These are phyloP conservation scores for Avicennia marina DNA, from an alignment of 257 asterid species.

Conservation along the genomic window DNA sequence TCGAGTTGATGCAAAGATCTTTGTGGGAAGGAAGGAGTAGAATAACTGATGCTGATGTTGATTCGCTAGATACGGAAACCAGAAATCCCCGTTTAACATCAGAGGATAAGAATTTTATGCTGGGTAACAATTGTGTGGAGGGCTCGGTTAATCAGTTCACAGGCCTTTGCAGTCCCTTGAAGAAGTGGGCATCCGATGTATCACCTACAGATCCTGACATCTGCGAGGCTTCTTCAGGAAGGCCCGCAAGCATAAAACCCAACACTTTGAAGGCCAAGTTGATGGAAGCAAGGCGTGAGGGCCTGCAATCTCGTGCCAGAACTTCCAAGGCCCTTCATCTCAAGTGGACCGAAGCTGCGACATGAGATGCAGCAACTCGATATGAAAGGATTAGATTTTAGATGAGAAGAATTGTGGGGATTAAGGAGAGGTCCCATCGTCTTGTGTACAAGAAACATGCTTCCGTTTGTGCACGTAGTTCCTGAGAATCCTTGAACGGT, in stretches of 20 bases:
- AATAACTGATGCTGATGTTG: background rate
- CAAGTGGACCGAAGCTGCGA: no score
- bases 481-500: no score
- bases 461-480: no score
- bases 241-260: conserved; percentile 35
- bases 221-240: conserved; percentile 35
- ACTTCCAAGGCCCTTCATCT: no score
- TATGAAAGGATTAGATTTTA: no score
- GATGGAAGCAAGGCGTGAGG: conserved; percentile 73
- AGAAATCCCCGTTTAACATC: conserved; percentile 18
- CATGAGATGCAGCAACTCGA: no score
- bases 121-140: conserved; percentile 19
- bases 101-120: conserved; percentile 16
- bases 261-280: conserved; percentile 74
- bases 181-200: conserved; percentile 55
- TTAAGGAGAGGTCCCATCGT: no score
- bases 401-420: no score
- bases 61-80: conserved; percentile 18
- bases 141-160: conserved; percentile 36
- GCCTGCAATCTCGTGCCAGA: conserved; percentile 39
- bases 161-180: conserved; percentile 52
- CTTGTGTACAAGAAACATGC: no score
- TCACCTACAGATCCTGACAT: conserved; percentile 25
- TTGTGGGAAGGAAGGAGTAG: conserved; percentile 14
- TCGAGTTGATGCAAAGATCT: conserved; percentile 19